A percentile compares a stretch with the other conserved stretches of the same genome.
Evolutionary conservation across 2,329 filamentous ascomycete species (phyloP).

Genomic region (Paramyrothecium sp.): DNA sequence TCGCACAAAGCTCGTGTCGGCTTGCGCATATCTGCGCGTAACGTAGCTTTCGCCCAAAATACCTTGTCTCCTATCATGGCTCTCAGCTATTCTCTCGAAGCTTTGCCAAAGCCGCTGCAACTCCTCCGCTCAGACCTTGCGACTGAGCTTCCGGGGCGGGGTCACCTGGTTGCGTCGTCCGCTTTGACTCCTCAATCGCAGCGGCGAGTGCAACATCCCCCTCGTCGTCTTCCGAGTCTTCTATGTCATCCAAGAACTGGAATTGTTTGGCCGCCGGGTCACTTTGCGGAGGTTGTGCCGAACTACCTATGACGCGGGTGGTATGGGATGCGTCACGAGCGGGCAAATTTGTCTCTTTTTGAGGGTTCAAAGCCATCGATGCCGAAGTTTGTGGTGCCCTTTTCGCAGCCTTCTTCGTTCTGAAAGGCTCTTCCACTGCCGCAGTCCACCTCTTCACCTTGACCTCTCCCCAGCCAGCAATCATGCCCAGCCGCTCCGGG

Average conservation of each 20-base stretch:
- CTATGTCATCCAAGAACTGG: slow-evolving; percentile 38
- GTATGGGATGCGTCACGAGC: slow-evolving; percentile 7
- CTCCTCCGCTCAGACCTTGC: slow-evolving; percentile 51
- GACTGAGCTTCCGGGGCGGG: slow-evolving; percentile 12
- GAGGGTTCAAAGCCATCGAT: slow-evolving; percentile 26
- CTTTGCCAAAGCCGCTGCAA: slow-evolving; percentile 61
- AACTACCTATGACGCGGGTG: slow-evolving; percentile 5
- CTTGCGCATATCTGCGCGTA: background rate
- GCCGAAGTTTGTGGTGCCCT: slow-evolving; percentile 24
- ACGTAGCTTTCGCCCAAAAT: background rate
- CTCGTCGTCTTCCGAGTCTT: slow-evolving; percentile 45
- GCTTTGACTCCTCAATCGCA: slow-evolving; percentile 45
- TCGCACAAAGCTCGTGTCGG: too few species aligned
- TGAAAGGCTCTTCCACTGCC: slow-evolving; percentile 82
- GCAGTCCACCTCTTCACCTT: slow-evolving; percentile 86
- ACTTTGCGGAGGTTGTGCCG: background rate
- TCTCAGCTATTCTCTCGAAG: slow-evolving; percentile 42
- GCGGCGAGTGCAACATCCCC: slow-evolving; percentile 49
- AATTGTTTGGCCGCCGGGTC: slow-evolving; percentile 26
- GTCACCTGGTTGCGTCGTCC: slow-evolving; percentile 28
- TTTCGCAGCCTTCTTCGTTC: slow-evolving; percentile 69
- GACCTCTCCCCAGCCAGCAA: slow-evolving; percentile 94
- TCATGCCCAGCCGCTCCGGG: slow-evolving; percentile 77
- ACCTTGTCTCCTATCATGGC: background rate
- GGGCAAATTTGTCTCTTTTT: slow-evolving; percentile 35